These are phyloP conservation scores for Heliamphora exappendiculata DNA, from an alignment of 148 eudicot genomes.

Conservation along the genomic window DNA sequence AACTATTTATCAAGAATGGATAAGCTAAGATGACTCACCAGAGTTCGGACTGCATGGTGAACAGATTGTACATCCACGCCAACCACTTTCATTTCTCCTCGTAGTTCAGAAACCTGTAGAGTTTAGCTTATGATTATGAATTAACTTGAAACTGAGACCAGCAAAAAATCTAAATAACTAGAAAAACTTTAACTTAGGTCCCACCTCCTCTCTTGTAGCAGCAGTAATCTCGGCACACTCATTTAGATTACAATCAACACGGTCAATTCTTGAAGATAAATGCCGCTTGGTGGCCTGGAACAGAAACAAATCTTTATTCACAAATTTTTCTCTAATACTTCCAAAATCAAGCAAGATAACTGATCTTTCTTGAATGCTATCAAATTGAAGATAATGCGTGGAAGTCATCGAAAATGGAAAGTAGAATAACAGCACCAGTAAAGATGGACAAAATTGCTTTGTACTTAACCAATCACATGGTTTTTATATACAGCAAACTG, in stretches of 20 bases:
- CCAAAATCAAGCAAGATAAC: not conserved
- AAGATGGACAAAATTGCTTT: not conserved
- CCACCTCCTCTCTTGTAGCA: slow-evolving; percentile 47
- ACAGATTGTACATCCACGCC: slow-evolving; percentile 36
- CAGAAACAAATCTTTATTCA: slow-evolving; percentile 5
- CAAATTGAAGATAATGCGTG: not conserved
- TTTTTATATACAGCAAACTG: not conserved
- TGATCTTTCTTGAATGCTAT: not conserved
- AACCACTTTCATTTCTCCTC: slow-evolving; percentile 32
- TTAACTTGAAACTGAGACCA: not conserved
- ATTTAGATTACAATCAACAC: slow-evolving; percentile 38
- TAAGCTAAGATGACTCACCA: slow-evolving; percentile 32
- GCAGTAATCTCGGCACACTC: slow-evolving; percentile 37
- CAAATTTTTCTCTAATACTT: not conserved
- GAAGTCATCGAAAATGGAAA: not conserved
- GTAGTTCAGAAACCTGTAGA: slow-evolving; percentile 39
- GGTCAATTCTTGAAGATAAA: slow-evolving; percentile 48
- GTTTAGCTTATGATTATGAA: not conserved
- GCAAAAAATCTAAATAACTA: not conserved
- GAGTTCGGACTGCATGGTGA: slow-evolving; percentile 31
- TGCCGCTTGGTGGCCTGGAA: slow-evolving; percentile 43
- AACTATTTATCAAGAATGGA: not conserved
- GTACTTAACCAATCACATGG: not conserved
- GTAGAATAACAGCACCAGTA: not conserved
- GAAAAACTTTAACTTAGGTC: slow-evolving; percentile 10